phyloP scores from a whole-genome alignment of 192 early-diverging fungal genomes.

The Ambispora gerdemannii region DNA sequence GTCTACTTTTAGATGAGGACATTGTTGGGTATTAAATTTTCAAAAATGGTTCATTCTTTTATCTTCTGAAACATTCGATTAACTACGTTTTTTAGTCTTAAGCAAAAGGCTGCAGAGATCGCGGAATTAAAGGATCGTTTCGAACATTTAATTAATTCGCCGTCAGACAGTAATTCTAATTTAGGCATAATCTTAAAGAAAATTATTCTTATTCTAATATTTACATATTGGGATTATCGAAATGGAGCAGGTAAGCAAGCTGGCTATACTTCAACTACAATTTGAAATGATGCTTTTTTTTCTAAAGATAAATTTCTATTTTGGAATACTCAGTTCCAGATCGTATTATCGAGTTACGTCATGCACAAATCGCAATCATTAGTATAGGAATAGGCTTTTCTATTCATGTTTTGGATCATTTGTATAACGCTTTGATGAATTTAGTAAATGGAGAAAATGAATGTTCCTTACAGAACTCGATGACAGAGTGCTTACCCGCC shows the following conservation, averaged over 20 bases:
- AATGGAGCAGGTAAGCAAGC: constrained; percentile 16
- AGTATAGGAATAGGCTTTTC: constrained; percentile 17
- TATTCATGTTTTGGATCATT: neutral
- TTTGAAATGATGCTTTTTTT: neutral
- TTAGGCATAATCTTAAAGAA: constrained; percentile 2
- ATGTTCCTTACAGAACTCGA: neutral
- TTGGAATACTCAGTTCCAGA: neutral
- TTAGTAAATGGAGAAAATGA: neutral
- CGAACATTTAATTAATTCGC: neutral
- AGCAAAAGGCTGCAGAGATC: neutral
- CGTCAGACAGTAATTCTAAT: neutral
- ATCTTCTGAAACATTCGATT: no score
- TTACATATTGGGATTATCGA: constrained; percentile 25
- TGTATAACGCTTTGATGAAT: neutral
- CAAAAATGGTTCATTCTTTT: neutral
- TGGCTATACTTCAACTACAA: no score
- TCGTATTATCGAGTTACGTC: neutral
- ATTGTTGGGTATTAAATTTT: constrained; percentile 14
- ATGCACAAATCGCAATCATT: neutral
- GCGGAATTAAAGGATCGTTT: neutral
- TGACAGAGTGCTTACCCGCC: neutral
- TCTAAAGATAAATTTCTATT: neutral
- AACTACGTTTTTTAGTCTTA: no score
- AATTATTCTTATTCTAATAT: constrained; percentile 28
- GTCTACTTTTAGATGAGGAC: constrained; percentile 18